Conservation (phyloP, 1,139 yeast genomes). For the Yamadazyma dushanensis region DNA sequence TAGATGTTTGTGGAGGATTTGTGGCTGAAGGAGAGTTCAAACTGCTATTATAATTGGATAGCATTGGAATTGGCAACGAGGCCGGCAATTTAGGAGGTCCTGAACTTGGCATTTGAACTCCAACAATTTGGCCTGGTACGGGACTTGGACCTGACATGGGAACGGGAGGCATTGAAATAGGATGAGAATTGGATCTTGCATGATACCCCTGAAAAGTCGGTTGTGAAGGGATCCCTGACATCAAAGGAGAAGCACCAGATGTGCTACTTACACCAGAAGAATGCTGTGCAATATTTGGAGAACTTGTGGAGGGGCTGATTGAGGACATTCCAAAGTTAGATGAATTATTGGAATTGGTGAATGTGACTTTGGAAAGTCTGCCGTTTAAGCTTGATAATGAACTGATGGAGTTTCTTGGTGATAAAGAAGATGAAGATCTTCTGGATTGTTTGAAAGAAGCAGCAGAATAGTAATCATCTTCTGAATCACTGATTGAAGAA, state of each 20-base stretch:
- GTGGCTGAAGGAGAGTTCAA: not conserved
- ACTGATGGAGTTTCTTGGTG: slow-evolving; percentile 49
- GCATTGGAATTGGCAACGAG: slow-evolving; percentile 1
- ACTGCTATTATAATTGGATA: not conserved
- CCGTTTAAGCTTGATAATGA: slow-evolving; percentile 49
- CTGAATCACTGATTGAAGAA: slow-evolving; percentile 33
- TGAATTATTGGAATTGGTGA: slow-evolving; percentile 2
- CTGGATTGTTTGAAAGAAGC: slow-evolving; percentile 22
- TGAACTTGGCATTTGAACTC: not conserved
- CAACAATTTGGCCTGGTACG: not conserved
- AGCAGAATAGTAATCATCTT: slow-evolving; percentile 42
- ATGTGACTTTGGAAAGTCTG: slow-evolving; percentile 30
- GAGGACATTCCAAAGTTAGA: slow-evolving; percentile 3
- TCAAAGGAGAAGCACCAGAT: slow-evolving; percentile 6
- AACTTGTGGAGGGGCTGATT: not conserved
- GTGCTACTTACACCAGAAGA: slow-evolving; percentile 1
- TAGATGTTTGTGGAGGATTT: not conserved
- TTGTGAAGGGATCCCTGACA: slow-evolving; percentile 2
- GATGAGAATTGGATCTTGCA: slow-evolving; percentile 4
- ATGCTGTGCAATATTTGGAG: not conserved
- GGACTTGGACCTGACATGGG: not conserved
- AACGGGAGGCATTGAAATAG: slow-evolving; percentile 1
- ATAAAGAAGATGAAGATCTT: slow-evolving; percentile 27
- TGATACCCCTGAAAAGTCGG: slow-evolving; percentile 4
- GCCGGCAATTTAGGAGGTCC: not conserved